A percentile compares a stretch with the other conserved stretches of the same genome.
Evolutionary conservation across 2,329 filamentous ascomycete species (phyloP).

Genomic region (Arthrobotrys iridis): DNA sequence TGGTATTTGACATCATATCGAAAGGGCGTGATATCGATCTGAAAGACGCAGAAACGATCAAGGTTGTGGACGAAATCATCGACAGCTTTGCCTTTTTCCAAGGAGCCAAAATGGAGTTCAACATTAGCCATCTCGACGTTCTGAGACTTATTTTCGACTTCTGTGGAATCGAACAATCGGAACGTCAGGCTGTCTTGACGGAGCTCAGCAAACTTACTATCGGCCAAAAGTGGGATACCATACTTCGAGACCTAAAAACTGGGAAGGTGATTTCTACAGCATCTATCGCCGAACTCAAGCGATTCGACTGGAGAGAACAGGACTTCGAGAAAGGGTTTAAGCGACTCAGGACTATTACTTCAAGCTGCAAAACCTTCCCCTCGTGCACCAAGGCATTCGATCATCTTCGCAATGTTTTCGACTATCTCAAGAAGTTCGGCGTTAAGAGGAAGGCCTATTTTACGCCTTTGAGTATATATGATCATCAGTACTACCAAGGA

Average conservation of each 20-base stretch:
- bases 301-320: constrained; percentile 86
- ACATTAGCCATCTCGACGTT: constrained; percentile 87
- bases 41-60: constrained; percentile 92
- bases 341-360: constrained; percentile 68
- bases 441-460: constrained; percentile 83
- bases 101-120: constrained; percentile 81
- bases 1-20: constrained; percentile 96
- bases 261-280: constrained; percentile 83
- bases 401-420: constrained; percentile 80
- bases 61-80: constrained; percentile 91
- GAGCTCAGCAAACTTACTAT: constrained; percentile 62
- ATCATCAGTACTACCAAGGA: constrained; percentile 87
- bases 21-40: constrained; percentile 80
- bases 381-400: constrained; percentile 68
- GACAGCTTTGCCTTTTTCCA: constrained; percentile 79
- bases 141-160: constrained; percentile 62
- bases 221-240: constrained; percentile 44
- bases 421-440: constrained; percentile 78
- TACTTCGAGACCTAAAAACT: constrained; percentile 74
- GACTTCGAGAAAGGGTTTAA: constrained; percentile 78
- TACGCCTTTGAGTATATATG: constrained; percentile 84
- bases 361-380: constrained; percentile 39
- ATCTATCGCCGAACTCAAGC: constrained; percentile 86
- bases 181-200: constrained; percentile 16
- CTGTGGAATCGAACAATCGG: constrained; percentile 36